These are phyloP conservation scores for Exophiala spinifera DNA, from an alignment of 2,329 filamentous ascomycete genomes.

Conservation along the genomic window DNA sequence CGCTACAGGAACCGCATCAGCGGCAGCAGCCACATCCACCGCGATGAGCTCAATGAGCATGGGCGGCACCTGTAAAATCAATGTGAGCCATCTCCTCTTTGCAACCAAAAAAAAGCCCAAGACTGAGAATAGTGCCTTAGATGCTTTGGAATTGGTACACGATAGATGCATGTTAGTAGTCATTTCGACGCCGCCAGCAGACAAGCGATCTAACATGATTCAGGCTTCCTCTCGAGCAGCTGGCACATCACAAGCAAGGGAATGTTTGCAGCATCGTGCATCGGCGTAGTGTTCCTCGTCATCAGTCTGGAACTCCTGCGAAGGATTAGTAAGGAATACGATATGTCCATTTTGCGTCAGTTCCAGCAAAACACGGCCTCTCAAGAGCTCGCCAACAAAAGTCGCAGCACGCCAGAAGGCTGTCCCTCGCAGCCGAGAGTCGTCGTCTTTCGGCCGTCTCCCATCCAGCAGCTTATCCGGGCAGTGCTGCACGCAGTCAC, in stretches of 20 bases:
- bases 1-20: constrained; percentile 10
- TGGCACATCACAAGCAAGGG: constrained; percentile 69
- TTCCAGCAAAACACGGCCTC: constrained; percentile 18
- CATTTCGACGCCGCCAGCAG: too few species aligned
- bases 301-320: constrained; percentile 70
- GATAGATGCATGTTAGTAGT: constrained; percentile 44
- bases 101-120: not conserved
- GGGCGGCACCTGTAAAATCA: constrained; percentile 20
- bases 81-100: constrained; percentile 1
- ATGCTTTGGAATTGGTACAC: constrained; percentile 80
- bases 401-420: not conserved
- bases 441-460: constrained; percentile 21
- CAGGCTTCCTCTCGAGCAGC: constrained; percentile 66
- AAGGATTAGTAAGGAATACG: constrained; percentile 68
- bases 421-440: constrained; percentile 11
- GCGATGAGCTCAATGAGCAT: constrained; percentile 18
- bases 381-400: not conserved
- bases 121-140: constrained; percentile 2
- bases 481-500: constrained; percentile 22
- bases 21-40: constrained; percentile 12
- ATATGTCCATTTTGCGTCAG: constrained; percentile 50
- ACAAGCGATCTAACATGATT: constrained; percentile 64
- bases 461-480: constrained; percentile 25
- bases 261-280: constrained; percentile 77
- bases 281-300: constrained; percentile 73